Evolutionary conservation across 495 filamentous ascomycete species (phyloP), one percentile per base, ranked within the genome.

Genomic region (Hypoxylon perforatum): DNA sequence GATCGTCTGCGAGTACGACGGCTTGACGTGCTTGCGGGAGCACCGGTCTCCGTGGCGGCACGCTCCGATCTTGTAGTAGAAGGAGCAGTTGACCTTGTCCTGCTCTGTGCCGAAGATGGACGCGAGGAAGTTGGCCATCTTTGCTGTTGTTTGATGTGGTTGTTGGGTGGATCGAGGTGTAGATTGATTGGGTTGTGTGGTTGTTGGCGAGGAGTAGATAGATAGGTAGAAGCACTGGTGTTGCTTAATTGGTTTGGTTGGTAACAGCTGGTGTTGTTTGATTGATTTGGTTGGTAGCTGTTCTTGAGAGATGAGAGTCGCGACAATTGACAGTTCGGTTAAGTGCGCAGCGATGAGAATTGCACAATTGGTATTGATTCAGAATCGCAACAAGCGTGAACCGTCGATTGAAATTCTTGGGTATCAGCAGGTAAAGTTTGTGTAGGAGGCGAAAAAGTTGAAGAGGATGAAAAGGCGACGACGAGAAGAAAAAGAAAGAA

Each of bases 51-150:
- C 96, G 84, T 99, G 95, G 39, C 95, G 89, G 82, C 95, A 99
- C 46, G 95, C 95, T 73, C 95, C 95, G 82, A 99, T 99, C 82
- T 96, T 96, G 88, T 96, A 96, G 73, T 80, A 78, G 73, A 79
- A 77, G 21, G 76, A 79, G 69, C 75, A 81, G 73, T 79, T 80
- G n/a, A 82, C 90, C 77, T 98, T 99, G 88, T 99, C 95, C 77
- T 97, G 96, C 84, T 99, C 96, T 7, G 95, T 99, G 73, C 95
- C 95, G 87, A 99, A 99, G 82, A 99, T 99, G 73, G 92, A 96
- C 76, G 95, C 95, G 77, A 99, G 93, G 76, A 98, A 99, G 87
- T 97, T 97, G 76, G 94, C 94, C 84, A 87, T 87, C 41, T 70
- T 82, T 56, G 9, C 17, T 55, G 22, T 18, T 39, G 3, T 21